Conservation (phyloP, 495 filamentous ascomycete genomes). For the Talaromyces adpressus region DNA sequence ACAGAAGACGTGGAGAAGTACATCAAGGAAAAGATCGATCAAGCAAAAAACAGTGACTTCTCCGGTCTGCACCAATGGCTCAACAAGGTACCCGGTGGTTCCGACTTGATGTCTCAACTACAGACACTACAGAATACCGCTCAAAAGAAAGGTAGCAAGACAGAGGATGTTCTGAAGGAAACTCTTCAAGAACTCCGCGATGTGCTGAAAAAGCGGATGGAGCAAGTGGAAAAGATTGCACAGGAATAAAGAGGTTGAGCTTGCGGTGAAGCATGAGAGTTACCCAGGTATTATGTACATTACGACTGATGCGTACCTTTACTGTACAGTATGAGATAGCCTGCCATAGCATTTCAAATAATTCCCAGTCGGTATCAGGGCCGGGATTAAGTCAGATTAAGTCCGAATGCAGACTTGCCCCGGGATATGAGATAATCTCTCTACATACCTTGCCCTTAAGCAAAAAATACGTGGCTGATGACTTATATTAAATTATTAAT, state of each 20-base stretch:
- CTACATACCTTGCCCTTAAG: too few species aligned
- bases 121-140: conserved; percentile 44
- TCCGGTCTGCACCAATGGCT: conserved; percentile 39
- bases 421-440: too few species aligned
- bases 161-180: conserved; percentile 52
- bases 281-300: background rate
- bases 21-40: conserved; percentile 43
- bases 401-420: too few species aligned
- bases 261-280: background rate
- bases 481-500: too few species aligned
- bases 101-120: conserved; percentile 49
- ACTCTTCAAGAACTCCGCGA: conserved; percentile 44
- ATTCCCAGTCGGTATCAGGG: background rate
- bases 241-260: conserved; percentile 15
- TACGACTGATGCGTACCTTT: background rate
- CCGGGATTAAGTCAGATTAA: too few species aligned
- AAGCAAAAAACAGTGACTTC: conserved; percentile 41
- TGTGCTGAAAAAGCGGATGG: conserved; percentile 36
- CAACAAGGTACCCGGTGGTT: conserved; percentile 45
- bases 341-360: background rate
- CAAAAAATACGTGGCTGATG: too few species aligned
- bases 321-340: background rate
- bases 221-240: conserved; percentile 33
- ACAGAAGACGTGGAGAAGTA: conserved; percentile 50
- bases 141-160: conserved; percentile 53